Base-by-base conservation (phyloP, 2,329 filamentous ascomycete genomes). In the Xylaria sp. region DNA sequence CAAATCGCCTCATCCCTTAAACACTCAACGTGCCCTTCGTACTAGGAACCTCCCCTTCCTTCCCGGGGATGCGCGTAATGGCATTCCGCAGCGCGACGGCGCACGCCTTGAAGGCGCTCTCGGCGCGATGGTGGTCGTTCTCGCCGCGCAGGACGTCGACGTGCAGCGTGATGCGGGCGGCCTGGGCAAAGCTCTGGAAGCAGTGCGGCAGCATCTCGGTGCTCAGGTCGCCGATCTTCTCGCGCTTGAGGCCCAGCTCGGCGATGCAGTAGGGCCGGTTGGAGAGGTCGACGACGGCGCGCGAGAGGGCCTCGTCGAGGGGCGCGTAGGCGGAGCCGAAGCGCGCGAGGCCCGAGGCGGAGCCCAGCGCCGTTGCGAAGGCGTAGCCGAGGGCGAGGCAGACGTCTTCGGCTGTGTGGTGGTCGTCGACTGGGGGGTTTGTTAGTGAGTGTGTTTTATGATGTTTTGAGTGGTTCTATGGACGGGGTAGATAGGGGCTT, bases 171-270 rank as follows among this genome's bases (percentile, higher is more conserved):
- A 97, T 82, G 30, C 91, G 88, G 2, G 92, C 91, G 8, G 86
- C 90, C 78, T 95, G 90, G 48, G 93, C 92, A 76, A 97, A 99
- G 78, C 89, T 94, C 80, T 96, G 86, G 72, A 99, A 76, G 67
- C 92, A 96, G 79, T 99, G 94, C 51, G 93, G 92, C 48, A 99
- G 86, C 94, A 99, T 99, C 82, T 99, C 93, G 69, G 86, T 90
- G 79, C 89, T 93, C 67, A 99, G 79, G 72, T 94, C 91, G 59
- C 94, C 94, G 70, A 99, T 90, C 82, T 91, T 95, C 80, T 97
- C 94, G 63, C 94, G 85, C 79, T 83, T 87, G 63, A 97, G 84
- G 9, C 91, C 92, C 10, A 97, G 80, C 59, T 96, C 86, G 58
- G 94, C 83, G 16, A 97, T 90, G 65, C 83, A 83, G 78, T 86